These are phyloP conservation scores for Metarhizium anisopliae DNA, from an alignment of 2,329 filamentous ascomycete species.

Conservation along the genomic window DNA sequence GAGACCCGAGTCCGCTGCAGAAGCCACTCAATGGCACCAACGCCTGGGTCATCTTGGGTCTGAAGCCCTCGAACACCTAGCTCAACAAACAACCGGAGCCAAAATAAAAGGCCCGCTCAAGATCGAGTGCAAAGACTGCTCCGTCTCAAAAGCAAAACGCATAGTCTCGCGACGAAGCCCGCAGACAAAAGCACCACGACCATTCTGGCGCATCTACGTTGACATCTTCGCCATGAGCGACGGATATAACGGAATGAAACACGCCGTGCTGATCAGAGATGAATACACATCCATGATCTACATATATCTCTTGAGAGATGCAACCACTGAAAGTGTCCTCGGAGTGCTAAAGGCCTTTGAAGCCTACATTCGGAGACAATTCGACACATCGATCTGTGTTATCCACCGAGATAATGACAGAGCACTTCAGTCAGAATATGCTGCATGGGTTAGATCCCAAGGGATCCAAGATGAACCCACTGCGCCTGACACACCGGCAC, in stretches of 20 bases:
- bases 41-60: no score
- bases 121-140: no score
- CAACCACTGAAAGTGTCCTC: no score
- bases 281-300: background rate
- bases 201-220: background rate
- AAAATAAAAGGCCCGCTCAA: no score
- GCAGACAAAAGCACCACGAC: background rate
- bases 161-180: background rate
- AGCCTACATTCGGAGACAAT: no score
- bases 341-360: no score
- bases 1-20: no score
- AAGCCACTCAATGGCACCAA: no score
- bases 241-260: constrained; percentile 1
- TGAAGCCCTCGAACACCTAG: no score
- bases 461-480: background rate
- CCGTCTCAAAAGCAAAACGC: background rate
- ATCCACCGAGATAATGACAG: constrained; percentile 2
- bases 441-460: background rate
- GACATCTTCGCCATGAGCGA: background rate
- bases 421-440: background rate
- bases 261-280: background rate
- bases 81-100: no score
- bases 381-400: background rate
- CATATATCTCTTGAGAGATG: no score
- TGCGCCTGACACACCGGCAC: background rate